Evolutionary conservation across 768 basidiomycete genomes (phyloP).

Genomic region (Leccinum subtestaceum): DNA sequence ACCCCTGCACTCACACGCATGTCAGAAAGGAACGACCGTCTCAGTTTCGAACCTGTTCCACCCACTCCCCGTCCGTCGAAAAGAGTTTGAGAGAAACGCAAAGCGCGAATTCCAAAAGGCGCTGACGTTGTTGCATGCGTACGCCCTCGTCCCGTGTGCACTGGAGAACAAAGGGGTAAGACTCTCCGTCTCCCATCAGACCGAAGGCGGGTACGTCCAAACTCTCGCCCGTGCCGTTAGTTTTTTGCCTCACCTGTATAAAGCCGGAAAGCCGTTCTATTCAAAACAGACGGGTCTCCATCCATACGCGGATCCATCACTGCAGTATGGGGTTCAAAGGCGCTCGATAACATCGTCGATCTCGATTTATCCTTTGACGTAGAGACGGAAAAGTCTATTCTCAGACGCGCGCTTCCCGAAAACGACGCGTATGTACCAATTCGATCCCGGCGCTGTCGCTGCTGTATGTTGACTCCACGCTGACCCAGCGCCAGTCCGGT

Average conservation of each 20-base stretch:
- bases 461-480: constrained; percentile 1
- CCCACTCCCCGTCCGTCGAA: constrained; percentile 84
- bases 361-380: constrained; percentile 71
- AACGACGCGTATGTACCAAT: constrained; percentile 21
- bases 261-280: constrained; percentile 63
- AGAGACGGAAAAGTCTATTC: constrained; percentile 50
- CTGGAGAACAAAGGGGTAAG: constrained; percentile 59
- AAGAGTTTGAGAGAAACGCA: constrained; percentile 84
- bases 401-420: constrained; percentile 19
- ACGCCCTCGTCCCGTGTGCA: constrained; percentile 82
- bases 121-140: constrained; percentile 76
- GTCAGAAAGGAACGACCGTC: constrained; percentile 87
- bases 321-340: constrained; percentile 82
- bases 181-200: constrained; percentile 67
- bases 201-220: constrained; percentile 61
- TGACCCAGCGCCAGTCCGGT: constrained; percentile 10
- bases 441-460: background rate
- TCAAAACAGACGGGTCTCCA: constrained; percentile 68
- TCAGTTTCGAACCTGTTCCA: constrained; percentile 68
- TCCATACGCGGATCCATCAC: constrained; percentile 63
- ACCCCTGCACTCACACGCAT: background rate
- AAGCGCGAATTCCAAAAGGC: constrained; percentile 91
- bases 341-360: constrained; percentile 70
- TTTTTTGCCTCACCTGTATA: constrained; percentile 1
- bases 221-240: background rate